Base-by-base conservation (phyloP, 495 filamentous ascomycete species). In the Talaromyces borbonicus region DNA sequence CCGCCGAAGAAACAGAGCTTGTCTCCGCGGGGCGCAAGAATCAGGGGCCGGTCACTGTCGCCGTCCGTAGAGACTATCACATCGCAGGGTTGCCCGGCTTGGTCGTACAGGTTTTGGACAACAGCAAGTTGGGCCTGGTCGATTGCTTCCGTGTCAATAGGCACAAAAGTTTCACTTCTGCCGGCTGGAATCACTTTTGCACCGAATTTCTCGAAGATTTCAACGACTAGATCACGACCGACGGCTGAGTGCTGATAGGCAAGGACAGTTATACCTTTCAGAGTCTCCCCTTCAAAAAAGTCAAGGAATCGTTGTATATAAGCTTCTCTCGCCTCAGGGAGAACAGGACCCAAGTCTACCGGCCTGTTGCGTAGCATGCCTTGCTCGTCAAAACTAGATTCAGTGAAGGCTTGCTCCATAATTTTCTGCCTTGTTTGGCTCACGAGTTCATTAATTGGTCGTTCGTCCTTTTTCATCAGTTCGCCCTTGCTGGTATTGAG, bases 131-230 rank as follows among this genome's bases (percentile, higher is more conserved):
- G 55, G 9, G 54, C 52, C 14, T 57, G 48, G 27, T 57, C 57
- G 24, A 60, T 60, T n/a, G 57, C 57, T 42, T 60, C 57, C 1
- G 57, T 60, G 25, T 60, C 57, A 35, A 57, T 60, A 3, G 57
- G 57, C 7, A 60, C 50, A 22, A 60, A 60, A 5, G 50, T 57
- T 12, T 60, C 54, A 27, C 57, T 60, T 30, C 54, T 55, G 2
- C 57, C 57, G 4, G 46, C 49, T 12, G 57, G 48, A 25, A 40
- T 40, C 11, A 57, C 57, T 20, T 52, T 44, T 2, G 57, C 57
- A 2, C 55, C 57, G 9, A 60, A 42, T 12, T 48, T 38, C 23
- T 55, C 20, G n/a, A 55, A 35, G 8, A 60, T 30, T 14, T 38
- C 35, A 2, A 38, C 35, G 6, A 22, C 19, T 4, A 38, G 43